Evolutionary conservation across 371 early-diverging fungal genomes (phyloP), one percentile per base, ranked within the genome.

Genomic region (Actinomortierella ambigua): DNA sequence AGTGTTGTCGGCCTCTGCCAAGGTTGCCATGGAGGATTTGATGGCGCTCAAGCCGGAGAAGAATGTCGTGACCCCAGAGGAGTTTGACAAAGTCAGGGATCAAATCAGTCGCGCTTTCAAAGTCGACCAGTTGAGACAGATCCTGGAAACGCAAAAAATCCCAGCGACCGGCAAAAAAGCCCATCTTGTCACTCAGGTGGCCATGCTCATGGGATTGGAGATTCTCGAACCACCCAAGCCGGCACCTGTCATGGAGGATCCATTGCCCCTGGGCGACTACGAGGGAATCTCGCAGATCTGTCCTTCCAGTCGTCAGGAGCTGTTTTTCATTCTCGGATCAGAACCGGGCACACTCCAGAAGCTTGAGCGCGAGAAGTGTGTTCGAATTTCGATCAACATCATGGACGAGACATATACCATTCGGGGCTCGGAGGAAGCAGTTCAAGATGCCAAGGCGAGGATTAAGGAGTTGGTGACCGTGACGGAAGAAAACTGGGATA

Each of bases 401-500:
- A 63, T 59, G 29, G 62, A 73, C 40, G 66, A 73, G 29, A 66
- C 73, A 1, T 73, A 66, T 23, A 59, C 60, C 22, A 73, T 73
- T 29, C 59, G 60, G 1, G 73, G 73, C 5, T 47, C 50, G 3
- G 50, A 47, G 22, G 63, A 59, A 14, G 44, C 67, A 17, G 59
- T 73, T 28, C 50, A 26, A 24, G 73, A 66, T 17, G 67, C 73
- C n/a, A 59, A 66, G 54, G 50, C 22, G 9, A 54, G 53, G 24
- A 66, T 73, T 28, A 56, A 59, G 53, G 67, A 73, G 22, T 23
- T 65, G 51, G 54, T 66, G 4, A 63, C 60, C 0, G 73, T 73
- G 2, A 73, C 67, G 9, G 73, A 73, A 9, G 73, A 73, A n/a
- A 22, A 55, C 7, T 73, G 73, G 73, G 63, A 73, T 59, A 59